These are phyloP conservation scores for Globisporangium nodosum DNA, from an alignment of 352 stramenopile genomes.

Conservation along the genomic window DNA sequence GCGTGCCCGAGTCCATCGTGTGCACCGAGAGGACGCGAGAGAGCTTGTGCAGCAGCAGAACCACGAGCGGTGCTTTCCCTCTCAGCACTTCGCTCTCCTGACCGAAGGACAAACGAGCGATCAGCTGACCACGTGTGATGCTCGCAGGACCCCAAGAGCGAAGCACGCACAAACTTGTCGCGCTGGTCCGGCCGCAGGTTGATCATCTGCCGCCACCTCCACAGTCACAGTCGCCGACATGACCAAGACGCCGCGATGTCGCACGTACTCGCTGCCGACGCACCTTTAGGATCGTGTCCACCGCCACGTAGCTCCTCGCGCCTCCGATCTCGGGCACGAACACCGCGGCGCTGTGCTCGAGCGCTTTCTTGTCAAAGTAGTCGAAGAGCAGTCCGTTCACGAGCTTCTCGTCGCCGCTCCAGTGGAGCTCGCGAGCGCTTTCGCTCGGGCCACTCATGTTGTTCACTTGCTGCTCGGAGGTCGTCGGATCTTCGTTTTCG, in stretches of 20 bases:
- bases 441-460: neutral
- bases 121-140: neutral
- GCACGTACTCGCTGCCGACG: neutral
- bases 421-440: constrained; percentile 10
- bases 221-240: neutral
- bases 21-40: constrained; percentile 22
- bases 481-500: neutral
- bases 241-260: neutral
- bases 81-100: constrained; percentile 18
- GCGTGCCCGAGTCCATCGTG: constrained; percentile 38
- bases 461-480: neutral
- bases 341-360: constrained; percentile 61
- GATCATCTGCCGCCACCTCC: constrained; percentile 23
- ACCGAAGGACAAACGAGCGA: neutral
- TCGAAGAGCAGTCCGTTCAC: constrained; percentile 53
- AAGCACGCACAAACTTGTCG: constrained; percentile 22
- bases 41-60: constrained; percentile 39
- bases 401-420: constrained; percentile 41
- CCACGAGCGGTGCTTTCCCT: constrained; percentile 18
- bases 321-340: constrained; percentile 69
- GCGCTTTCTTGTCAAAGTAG: constrained; percentile 35
- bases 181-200: constrained; percentile 18
- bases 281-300: constrained; percentile 41
- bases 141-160: neutral
- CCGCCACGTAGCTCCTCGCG: constrained; percentile 30